Evolutionary conservation across 495 filamentous ascomycete genomes (phyloP).

Genomic region (Trypethelium eluteriae): DNA sequence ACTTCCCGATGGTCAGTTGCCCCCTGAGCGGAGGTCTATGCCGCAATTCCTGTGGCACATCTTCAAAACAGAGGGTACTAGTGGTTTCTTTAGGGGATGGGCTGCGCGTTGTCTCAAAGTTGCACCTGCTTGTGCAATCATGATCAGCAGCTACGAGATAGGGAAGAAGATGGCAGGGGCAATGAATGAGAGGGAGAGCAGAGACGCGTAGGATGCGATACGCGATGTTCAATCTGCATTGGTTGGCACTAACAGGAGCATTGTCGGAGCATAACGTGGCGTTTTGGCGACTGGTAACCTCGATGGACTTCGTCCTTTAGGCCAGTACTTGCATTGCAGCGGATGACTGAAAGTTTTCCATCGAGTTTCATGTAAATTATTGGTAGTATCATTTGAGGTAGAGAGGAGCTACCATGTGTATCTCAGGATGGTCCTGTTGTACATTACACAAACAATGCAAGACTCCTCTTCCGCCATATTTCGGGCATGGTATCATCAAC

Average conservation of each 20-base stretch:
- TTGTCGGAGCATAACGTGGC: background rate
- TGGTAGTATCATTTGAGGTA: background rate
- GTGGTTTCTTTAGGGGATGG: conserved; percentile 84
- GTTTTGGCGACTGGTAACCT: background rate
- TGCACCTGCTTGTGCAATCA: conserved; percentile 95
- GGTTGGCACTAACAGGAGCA: background rate
- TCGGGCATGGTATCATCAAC: background rate
- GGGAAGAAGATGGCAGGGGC: conserved; percentile 80
- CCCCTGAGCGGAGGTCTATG: conserved; percentile 67
- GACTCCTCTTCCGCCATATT: background rate
- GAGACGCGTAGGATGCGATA: background rate
- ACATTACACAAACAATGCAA: background rate
- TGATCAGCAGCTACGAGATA: conserved; percentile 96
- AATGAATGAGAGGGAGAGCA: conserved; percentile 57
- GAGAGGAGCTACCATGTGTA: background rate
- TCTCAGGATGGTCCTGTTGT: background rate
- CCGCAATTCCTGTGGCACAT: conserved; percentile 77
- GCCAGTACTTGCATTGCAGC: background rate
- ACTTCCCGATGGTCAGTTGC: conserved; percentile 30
- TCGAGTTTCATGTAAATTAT: background rate
- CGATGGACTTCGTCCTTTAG: background rate
- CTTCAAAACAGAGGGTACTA: conserved; percentile 69
- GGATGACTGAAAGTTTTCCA: background rate
- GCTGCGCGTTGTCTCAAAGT: conserved; percentile 87
- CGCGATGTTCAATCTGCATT: background rate